A percentile compares a stretch with the other conserved stretches of the same genome.
Evolutionary conservation across 148 eudicot genomes (phyloP).

Genomic region (Hydrangea macrophylla): DNA sequence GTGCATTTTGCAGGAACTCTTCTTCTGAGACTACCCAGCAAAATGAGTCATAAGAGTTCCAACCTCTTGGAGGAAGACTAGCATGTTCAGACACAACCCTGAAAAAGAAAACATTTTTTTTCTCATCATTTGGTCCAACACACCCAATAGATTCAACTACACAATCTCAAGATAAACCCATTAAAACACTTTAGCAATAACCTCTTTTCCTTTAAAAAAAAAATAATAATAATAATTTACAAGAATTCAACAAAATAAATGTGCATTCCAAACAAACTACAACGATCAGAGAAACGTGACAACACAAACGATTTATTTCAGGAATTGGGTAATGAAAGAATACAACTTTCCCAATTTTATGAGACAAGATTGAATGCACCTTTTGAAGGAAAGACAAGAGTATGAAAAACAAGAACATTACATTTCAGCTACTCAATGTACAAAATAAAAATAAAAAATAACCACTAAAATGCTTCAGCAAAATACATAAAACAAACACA

Average conservation of each 20-base stretch:
- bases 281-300: not conserved
- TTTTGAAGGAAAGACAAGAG: too few species aligned
- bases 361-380: too few species aligned
- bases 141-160: constrained; percentile 2
- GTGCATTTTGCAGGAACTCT: constrained; percentile 79
- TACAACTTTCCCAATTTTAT: too few species aligned
- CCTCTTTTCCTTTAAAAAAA: not conserved
- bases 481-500: too few species aligned
- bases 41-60: constrained; percentile 99
- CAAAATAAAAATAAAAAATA: not conserved
- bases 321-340: too few species aligned
- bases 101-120: constrained; percentile 9
- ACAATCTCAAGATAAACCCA: not conserved
- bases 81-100: constrained; percentile 47
- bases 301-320: not conserved
- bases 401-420: too few species aligned
- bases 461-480: not conserved
- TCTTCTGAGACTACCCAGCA: constrained; percentile 85
- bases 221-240: not conserved
- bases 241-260: not conserved
- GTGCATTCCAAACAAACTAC: not conserved
- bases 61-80: constrained; percentile 78
- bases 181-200: not conserved
- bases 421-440: too few species aligned
- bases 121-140: not conserved